Base-by-base conservation (phyloP, 1,284 basidiomycete species). In the Ganoderma lingzhi region DNA sequence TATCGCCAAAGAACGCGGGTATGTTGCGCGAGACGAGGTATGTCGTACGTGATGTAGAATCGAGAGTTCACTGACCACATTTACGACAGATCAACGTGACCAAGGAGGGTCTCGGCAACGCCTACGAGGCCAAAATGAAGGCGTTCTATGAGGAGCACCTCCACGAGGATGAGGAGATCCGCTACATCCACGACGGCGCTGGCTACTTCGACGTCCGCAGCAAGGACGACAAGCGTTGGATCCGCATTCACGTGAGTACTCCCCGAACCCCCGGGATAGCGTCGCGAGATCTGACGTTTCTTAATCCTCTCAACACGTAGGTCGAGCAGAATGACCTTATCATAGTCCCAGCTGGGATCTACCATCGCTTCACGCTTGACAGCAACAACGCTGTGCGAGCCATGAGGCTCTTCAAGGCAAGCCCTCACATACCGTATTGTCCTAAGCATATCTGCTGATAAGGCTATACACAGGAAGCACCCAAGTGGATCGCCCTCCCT, bases 81-180 rank as follows among this genome's bases (percentile, higher is more conserved):
- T 23, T 8, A 12, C 17, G 30, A 30, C 39, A 61, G 59, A 61
- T 61, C 39, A 61, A 28, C n/a, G 39, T 61, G 23, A 41, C 59
- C 1, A 61, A 61, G 39, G 59, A 42, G n/a, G 37, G 59, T 14
- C 59, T 61, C 39, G 59, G 59, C 37, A 39, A 61, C 39, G 39
- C 37, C 39, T 61, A 61, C 39, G 59, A 61, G n/a, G 59, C 59
- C 3, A 42, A 30, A 37, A 19, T 61, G 37, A 61, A 61, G 59
- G 59, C 41, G 14, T 61, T 61, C 37, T 61, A 61, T n/a, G 59
- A 61, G 59, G 59, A 61, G 76, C 94, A 96, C 75, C 86, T 96
- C 82, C 95, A 96, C 75, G 94, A 96, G 80, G 95, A 96, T 75
- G 95, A 96, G 79, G 95, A 96, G 81, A 96, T 96, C 74, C 86